phyloP scores from a whole-genome alignment of 345 rosid genomes.

The Lepidium sativum region DNA sequence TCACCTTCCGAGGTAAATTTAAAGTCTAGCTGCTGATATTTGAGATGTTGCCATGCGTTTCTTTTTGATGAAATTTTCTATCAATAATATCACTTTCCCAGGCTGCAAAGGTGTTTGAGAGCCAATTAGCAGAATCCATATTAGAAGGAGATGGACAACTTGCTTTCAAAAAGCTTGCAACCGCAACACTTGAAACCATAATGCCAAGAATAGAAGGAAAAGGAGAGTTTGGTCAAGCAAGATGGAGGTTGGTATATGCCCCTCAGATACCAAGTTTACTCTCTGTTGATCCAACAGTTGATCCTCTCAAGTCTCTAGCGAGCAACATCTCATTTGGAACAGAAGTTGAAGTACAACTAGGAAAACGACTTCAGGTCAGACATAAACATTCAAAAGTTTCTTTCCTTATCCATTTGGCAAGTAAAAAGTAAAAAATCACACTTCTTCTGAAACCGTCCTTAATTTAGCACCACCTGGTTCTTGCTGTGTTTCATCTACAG shows the following conservation, averaged over 20 bases:
- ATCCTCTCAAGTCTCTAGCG: slow-evolving; percentile 91
- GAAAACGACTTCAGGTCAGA: slow-evolving; percentile 85
- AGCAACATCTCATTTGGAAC: slow-evolving; percentile 82
- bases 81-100: slow-evolving; percentile 19
- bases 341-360: slow-evolving; percentile 94
- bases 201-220: slow-evolving; percentile 97
- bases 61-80: neutral
- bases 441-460: neutral
- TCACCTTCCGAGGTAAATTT: slow-evolving; percentile 79
- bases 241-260: slow-evolving; percentile 99
- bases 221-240: slow-evolving; percentile 89
- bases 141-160: slow-evolving; percentile 94
- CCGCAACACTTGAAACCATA: slow-evolving; percentile 85
- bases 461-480: neutral
- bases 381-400: neutral
- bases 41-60: neutral
- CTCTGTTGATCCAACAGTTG: slow-evolving; percentile 85
- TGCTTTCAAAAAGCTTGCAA: slow-evolving; percentile 93
- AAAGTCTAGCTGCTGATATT: neutral
- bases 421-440: neutral
- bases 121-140: slow-evolving; percentile 92
- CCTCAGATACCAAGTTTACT: slow-evolving; percentile 97
- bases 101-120: slow-evolving; percentile 94
- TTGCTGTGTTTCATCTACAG: slow-evolving; percentile 27
- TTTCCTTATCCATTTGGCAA: neutral